Percentiles rank a stretch among this genome's conserved stretches.
phyloP scores from a whole-genome alignment of 805 yeast genomes.

The Spencermartinsiella europaea region DNA sequence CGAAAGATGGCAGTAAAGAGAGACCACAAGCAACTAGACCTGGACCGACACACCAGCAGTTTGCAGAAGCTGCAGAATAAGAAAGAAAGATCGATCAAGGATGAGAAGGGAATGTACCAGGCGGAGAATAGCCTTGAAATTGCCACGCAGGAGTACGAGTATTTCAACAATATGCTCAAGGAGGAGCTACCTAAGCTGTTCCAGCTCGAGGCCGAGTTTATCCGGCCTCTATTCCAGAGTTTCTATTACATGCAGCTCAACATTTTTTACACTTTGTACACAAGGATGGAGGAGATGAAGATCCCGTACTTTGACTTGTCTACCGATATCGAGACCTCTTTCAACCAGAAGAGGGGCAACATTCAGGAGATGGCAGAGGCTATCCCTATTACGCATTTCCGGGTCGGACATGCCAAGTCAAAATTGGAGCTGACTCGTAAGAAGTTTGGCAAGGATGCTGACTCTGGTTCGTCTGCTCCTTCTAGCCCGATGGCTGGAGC shows the following conservation, averaged over 20 bases:
- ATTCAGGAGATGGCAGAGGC: constrained; percentile 86
- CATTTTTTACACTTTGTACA: constrained; percentile 88
- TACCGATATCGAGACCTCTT: constrained; percentile 79
- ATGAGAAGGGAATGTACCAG: constrained; percentile 83
- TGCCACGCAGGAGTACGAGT: constrained; percentile 94
- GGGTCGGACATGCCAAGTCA: constrained; percentile 78
- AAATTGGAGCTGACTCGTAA: constrained; percentile 80
- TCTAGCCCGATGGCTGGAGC: constrained; percentile 27
- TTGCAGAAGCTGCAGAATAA: constrained; percentile 71
- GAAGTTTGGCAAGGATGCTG: constrained; percentile 43
- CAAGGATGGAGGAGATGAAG: constrained; percentile 90
- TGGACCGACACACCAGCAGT: constrained; percentile 75
- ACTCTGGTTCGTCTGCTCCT: constrained; percentile 32
- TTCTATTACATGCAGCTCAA: constrained; percentile 97
- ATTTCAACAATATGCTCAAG: constrained; percentile 91
- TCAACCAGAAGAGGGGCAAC: constrained; percentile 76
- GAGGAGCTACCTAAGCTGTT: constrained; percentile 84
- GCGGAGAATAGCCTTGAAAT: constrained; percentile 85
- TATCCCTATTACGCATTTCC: constrained; percentile 85
- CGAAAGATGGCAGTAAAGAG: constrained; percentile 94
- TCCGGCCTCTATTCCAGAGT: constrained; percentile 88
- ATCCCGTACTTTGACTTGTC: constrained; percentile 91
- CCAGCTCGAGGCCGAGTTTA: constrained; percentile 83
- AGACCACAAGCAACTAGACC: constrained; percentile 89
- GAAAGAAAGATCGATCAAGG: constrained; percentile 79